Evolutionary conservation across 2,329 filamentous ascomycete species (phyloP), one percentile per base, ranked within the genome.

Genomic region (Fusarium sp.): DNA sequence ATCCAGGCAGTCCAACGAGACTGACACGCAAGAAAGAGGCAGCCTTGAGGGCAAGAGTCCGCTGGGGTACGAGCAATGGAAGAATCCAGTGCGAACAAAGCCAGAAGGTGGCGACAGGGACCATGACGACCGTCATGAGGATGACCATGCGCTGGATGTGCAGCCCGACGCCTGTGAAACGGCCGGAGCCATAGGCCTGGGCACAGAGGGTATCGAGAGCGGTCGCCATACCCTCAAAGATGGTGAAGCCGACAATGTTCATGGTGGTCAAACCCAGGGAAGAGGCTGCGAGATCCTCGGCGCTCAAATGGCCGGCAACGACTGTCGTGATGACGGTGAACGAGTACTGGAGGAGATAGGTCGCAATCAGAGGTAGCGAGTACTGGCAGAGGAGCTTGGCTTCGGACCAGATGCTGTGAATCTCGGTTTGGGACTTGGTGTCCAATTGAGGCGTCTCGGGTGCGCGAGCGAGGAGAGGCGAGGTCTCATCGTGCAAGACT

Each of bases 271-370:
- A 83, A 42, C 86, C 87, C 18, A 89, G 74, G 67, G 85, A 87
- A 1, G 88, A 87, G 5, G 88, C 88, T 13, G 86, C 88, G 25
- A 90, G 81, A 65, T 88, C 87, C 70, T 87, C 84, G n/a, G 86
- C 86, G 33, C 87, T 84, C 20, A 90, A 82, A 69, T 87, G 87
- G 2, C 88, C 88, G 0, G 86, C 88, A 4, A 88, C 86, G 58
- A 88, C 84, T 35, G 87, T 87, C 3, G 87, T 88, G 69, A 88
- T 85, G 58, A 89, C 80, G 56, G 81, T 87, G 72, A 87, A 88
- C n/a, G 84, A 87, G 76, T 89, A 89, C 71, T 89, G 87, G 18
- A 90, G 82, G 6, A 89, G 80, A 71, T 88, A 89, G 2, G 88
- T 89, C 22, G 85, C 80, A 63, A 88, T 85, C 29, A 89, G 79